A percentile compares a stretch with the other conserved stretches of the same genome.
phyloP scores from a whole-genome alignment of 306 rosid species.

The Vigna mungo region DNA sequence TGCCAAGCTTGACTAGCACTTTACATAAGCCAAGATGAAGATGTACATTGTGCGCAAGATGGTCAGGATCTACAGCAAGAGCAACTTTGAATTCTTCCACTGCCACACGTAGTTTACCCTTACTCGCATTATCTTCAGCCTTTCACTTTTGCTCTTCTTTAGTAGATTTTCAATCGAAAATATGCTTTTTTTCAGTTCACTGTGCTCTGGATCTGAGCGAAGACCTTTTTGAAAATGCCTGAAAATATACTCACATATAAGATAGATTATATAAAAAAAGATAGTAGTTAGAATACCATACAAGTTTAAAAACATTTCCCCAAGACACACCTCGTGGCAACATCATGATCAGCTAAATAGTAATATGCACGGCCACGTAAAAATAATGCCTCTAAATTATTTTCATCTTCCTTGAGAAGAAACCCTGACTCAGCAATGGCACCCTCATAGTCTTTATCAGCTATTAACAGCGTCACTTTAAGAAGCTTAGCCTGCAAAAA shows the following conservation, averaged over 20 bases:
- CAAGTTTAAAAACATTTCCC: conserved; percentile 33
- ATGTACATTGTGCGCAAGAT: conserved; percentile 86
- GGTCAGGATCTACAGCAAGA: conserved; percentile 83
- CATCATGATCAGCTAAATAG: conserved; percentile 97
- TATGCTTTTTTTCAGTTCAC: conserved; percentile 92
- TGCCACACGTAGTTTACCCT: conserved; percentile 90
- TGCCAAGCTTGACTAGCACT: conserved; percentile 86
- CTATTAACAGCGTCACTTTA: conserved; percentile 76
- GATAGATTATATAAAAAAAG: neutral
- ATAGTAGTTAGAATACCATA: conserved; percentile 2
- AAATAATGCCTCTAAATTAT: conserved; percentile 81
- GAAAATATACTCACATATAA: conserved; percentile 32
- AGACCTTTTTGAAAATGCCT: conserved; percentile 99
- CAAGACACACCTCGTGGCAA: conserved; percentile 78
- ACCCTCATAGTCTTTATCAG: conserved; percentile 77
- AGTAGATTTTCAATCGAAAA: conserved; percentile 94
- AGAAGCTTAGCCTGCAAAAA: conserved; percentile 84
- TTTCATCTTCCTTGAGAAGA: conserved; percentile 93
- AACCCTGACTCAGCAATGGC: conserved; percentile 81
- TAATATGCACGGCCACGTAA: conserved; percentile 95
- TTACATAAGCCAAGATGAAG: conserved; percentile 95
- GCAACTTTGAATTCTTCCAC: conserved; percentile 89
- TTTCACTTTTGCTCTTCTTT: conserved; percentile 84
- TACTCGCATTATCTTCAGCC: conserved; percentile 92
- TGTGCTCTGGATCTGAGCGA: conserved; percentile 95